Evolutionary conservation across 345 rosid species (phyloP), one percentile per base, ranked within the genome.

Genomic region (Boechera retrofracta): DNA sequence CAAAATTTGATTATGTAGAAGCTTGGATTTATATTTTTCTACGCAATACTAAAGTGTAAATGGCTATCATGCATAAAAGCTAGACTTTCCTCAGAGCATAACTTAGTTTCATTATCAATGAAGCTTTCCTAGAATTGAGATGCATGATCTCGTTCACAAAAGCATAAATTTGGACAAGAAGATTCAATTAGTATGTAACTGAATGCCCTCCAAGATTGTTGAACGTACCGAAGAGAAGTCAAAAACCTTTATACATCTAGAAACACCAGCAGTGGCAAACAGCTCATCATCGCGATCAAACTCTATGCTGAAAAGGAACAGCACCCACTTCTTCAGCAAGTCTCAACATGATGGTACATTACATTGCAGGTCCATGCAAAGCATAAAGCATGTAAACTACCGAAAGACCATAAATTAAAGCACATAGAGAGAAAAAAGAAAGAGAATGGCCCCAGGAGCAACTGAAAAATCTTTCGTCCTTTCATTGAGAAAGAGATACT

Each of bases 201-300:
- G 72, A 29, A 65, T 77, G 5, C 36, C 38, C 61, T 64, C 11
- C 64, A 72, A 59, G 51, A 32, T 7, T 13, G 38, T 21, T 73
- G 45, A 70, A 76, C 93, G 80, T 83, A 96, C 99, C 75, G 86
- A 81, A 16, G 99, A 86, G 77, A 96, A 93, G 84, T 93, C 97
- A 74, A 91, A 96, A 74, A 93, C 90, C 87, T 96, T 93, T 71
- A 96, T 96, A 71, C 96, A 83, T 77, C 96, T 79, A 52, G 99
- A 96, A 69, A 96, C 99, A 79, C 99, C 99, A 67, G 98, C 99
- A 51, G 97, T 93, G 55, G 99, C 99, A 81, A 93, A 96, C 69
- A 87, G 76, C 82, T 96, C 96, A 82, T 93, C 97, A 76, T 96
- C 98, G n/a, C 95, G 88, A 73, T 96, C 94, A 84, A 96, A 96